Evolutionary conservation across 495 filamentous ascomycete species (phyloP), one percentile per base, ranked within the genome.

Genomic region (Lentithecium fluviatile): DNA sequence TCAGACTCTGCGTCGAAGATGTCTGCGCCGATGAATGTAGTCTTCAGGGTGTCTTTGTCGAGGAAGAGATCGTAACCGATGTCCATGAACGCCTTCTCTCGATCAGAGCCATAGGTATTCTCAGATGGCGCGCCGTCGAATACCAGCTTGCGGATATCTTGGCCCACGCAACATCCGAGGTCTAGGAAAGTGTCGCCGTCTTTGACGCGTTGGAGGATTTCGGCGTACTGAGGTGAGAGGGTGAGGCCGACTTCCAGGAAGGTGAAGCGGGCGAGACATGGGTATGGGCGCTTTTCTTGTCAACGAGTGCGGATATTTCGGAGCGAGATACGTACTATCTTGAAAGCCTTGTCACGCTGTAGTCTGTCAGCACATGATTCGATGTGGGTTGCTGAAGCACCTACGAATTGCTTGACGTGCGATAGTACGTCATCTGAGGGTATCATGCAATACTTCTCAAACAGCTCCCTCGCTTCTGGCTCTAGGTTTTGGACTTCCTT

Each of bases 71-170:
- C 64, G 45, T 67, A 67, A 1, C 64, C 64, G 19, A 67, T 48
- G 29, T 67, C 54, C 52, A 64, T 66, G 25, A 69, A 66, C 11
- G 49, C 51, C n/a, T 56, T 49, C 25, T 36, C 19, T 13, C 69
- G 52, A 38, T 71, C 69, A 24, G 47, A 50, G 17, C 66, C 69
- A 32, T 67, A 71, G 17, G 60, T 64, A 25, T 69, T 62, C 20
- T 67, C 56, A 2, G 64, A 61, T 25, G 60, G 54, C 12, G 58
- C 64, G 6, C 69, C 69, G 37, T 62, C 64, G n/a, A 20, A 48
- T 1, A 60, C 60, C 21, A 67, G 46, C 56, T 63, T 62, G 19
- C 64, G 53, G 20, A 67, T 62, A 25, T 67, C 64, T 37, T 67
- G 64, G 15, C 64, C 64, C 6, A 67, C 50, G 29, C 64, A 67